These are phyloP conservation scores for Smithsoniella earleae DNA, from an alignment of 163 green algal species.

Conservation along the genomic window DNA sequence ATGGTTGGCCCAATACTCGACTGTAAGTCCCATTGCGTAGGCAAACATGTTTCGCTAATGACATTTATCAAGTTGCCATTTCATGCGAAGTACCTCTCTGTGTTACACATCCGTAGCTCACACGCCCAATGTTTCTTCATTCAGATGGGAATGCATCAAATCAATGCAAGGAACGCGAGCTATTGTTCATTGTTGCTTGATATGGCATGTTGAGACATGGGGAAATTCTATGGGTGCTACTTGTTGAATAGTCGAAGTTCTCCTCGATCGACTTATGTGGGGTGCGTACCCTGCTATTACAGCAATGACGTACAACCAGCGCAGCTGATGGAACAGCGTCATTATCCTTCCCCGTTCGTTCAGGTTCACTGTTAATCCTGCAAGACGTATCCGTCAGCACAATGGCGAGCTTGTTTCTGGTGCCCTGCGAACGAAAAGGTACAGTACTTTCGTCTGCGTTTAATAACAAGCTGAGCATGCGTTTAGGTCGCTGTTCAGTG, in stretches of 20 bases:
- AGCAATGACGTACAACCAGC: not conserved
- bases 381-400: constrained; percentile 3
- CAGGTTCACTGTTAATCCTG: constrained; percentile 20
- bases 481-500: too few species aligned
- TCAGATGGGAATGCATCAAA: too few species aligned
- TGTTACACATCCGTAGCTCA: too few species aligned
- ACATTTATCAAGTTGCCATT: not conserved
- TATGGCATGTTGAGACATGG: not conserved
- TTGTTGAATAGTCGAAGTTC: not conserved
- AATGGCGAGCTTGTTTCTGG: constrained; percentile 4
- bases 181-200: not conserved
- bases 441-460: not conserved
- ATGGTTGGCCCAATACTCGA: too few species aligned
- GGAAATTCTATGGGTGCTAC: constrained; percentile 25
- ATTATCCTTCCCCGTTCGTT: not conserved
- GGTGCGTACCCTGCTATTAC: not conserved
- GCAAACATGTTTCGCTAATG: not conserved
- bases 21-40: too few species aligned
- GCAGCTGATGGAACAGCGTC: not conserved
- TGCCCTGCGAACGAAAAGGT: constrained; percentile 4
- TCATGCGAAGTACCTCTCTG: not conserved
- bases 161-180: too few species aligned
- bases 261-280: not conserved
- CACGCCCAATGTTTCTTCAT: not conserved
- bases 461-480: not conserved